Conservation (phyloP, 164 flowering plant genomes). For the Macadamia tetraphylla region DNA sequence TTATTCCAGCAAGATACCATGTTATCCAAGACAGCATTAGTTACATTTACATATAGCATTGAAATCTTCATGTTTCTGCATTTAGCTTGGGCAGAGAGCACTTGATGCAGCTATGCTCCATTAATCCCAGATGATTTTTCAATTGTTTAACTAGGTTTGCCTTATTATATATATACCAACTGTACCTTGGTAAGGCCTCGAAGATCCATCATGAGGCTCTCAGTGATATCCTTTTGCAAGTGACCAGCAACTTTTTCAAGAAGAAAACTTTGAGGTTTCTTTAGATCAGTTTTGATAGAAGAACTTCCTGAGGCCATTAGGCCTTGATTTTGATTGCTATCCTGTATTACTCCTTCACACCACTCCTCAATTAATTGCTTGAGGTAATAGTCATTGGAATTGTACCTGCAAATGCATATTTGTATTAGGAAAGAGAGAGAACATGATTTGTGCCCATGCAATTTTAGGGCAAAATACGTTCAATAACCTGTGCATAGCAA, state of each 20-base stretch:
- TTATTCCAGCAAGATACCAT: neutral
- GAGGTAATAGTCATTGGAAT: slow-evolving; percentile 75
- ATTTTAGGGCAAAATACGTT: neutral
- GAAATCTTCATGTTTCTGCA: neutral
- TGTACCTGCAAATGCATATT: slow-evolving; percentile 49
- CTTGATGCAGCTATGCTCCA: neutral
- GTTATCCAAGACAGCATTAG: neutral
- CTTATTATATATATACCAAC: neutral
- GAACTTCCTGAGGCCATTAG: slow-evolving; percentile 14
- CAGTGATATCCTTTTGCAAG: slow-evolving; percentile 43
- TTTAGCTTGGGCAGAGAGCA: neutral
- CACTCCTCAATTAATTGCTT: slow-evolving; percentile 83
- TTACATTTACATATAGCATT: neutral
- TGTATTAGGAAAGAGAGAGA: neutral
- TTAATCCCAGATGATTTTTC: neutral
- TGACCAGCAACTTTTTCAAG: slow-evolving; percentile 74
- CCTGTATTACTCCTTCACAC: slow-evolving; percentile 88
- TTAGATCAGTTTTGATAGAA: slow-evolving; percentile 20
- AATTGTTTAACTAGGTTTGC: neutral
- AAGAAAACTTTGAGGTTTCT: slow-evolving; percentile 44
- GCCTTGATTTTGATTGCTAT: slow-evolving; percentile 27
- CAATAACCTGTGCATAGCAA: neutral
- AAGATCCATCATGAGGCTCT: slow-evolving; percentile 54
- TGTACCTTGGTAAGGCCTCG: slow-evolving; percentile 76
- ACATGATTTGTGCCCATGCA: too few species aligned